Evolutionary conservation across 2,329 filamentous ascomycete species (phyloP).

Genomic region (Mycosphaerella arachidis): DNA sequence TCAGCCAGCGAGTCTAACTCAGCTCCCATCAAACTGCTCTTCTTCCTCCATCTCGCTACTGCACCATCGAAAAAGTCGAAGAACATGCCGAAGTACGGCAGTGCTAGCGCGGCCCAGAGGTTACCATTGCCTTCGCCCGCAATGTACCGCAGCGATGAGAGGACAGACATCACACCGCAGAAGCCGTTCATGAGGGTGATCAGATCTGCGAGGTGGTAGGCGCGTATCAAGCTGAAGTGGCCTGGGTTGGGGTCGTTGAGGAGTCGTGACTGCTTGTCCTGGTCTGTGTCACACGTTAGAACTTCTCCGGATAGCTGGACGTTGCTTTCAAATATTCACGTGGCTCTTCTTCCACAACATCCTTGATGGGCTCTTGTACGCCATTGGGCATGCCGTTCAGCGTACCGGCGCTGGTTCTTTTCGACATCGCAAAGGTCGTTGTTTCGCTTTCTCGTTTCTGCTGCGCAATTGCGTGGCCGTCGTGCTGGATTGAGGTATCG

Average conservation of each 20-base stretch:
- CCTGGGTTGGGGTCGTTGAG: constrained; percentile 61
- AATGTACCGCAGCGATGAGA: constrained; percentile 91
- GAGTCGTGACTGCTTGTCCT: constrained; percentile 72
- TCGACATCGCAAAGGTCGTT: constrained; percentile 52
- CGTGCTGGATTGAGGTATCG: not conserved
- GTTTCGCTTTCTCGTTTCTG: not conserved
- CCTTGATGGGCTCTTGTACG: constrained; percentile 33
- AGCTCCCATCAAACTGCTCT: constrained; percentile 96
- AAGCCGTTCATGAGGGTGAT: constrained; percentile 82
- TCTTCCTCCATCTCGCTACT: constrained; percentile 92
- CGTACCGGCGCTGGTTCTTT: constrained; percentile 44
- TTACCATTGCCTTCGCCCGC: constrained; percentile 66
- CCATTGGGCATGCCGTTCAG: constrained; percentile 45
- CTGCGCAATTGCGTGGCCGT: not conserved
- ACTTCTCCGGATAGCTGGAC: constrained; percentile 13
- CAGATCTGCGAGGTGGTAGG: constrained; percentile 73
- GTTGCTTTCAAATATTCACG: constrained; percentile 34
- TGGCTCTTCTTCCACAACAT: constrained; percentile 36
- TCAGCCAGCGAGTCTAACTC: constrained; percentile 95
- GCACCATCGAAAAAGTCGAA: constrained; percentile 98
- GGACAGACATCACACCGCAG: constrained; percentile 90
- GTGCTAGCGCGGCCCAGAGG: constrained; percentile 75
- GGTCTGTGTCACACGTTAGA: constrained; percentile 41
- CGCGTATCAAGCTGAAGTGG: constrained; percentile 61
- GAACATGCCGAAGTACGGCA: constrained; percentile 90